Percentiles rank a stretch among this genome's conserved stretches.
Evolutionary conservation across 106 monocot species (phyloP).

Genomic region (Triglochin maritima): DNA sequence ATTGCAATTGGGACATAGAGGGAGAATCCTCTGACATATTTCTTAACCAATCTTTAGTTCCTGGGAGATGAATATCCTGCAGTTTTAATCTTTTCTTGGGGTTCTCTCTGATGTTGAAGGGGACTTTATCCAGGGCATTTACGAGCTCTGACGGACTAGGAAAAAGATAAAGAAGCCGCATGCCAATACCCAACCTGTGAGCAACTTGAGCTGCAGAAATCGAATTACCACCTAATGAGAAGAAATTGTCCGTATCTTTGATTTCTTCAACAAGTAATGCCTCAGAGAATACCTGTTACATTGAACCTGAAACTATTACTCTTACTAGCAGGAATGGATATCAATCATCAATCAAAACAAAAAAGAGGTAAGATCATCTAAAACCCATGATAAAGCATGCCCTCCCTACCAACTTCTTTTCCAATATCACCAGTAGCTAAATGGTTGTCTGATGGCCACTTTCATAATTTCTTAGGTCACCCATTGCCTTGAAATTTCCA

Average conservation of each 20-base stretch:
- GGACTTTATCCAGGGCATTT: slow-evolving; percentile 19
- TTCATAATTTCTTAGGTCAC: too few species aligned
- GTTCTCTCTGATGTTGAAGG: neutral
- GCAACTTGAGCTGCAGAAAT: slow-evolving; percentile 80
- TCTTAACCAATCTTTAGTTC: slow-evolving; percentile 1
- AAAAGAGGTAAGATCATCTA: too few species aligned
- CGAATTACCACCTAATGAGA: slow-evolving; percentile 76
- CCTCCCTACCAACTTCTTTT: too few species aligned
- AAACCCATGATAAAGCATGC: too few species aligned
- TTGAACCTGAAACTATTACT: neutral
- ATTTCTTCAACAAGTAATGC: slow-evolving; percentile 45
- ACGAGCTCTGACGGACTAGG: slow-evolving; percentile 58
- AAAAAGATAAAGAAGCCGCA: slow-evolving; percentile 65
- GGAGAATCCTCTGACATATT: neutral
- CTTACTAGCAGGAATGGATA: neutral
- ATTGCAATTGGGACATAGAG: neutral
- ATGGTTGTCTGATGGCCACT: too few species aligned
- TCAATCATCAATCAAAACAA: neutral
- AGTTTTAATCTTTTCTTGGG: slow-evolving; percentile 28
- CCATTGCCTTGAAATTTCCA: too few species aligned
- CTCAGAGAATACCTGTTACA: slow-evolving; percentile 56
- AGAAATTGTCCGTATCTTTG: slow-evolving; percentile 65
- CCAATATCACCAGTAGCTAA: too few species aligned
- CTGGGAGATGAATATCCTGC: neutral
- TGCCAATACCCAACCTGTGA: slow-evolving; percentile 75